Percentiles rank a stretch among this genome's conserved stretches.
phyloP scores from a whole-genome alignment of 306 rosid genomes.

The Adenanthera pavonina region DNA sequence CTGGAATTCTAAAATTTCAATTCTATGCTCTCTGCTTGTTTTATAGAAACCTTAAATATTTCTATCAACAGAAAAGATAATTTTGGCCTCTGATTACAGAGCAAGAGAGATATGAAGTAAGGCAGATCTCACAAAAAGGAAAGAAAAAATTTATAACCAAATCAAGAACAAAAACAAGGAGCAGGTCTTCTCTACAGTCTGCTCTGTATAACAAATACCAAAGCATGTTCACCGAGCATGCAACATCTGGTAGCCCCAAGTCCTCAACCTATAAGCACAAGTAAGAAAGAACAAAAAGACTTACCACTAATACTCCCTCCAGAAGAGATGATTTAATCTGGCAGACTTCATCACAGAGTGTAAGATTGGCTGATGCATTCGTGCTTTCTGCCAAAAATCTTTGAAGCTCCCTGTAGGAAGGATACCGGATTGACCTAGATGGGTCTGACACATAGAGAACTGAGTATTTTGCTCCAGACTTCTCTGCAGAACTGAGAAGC shows the following conservation, averaged over 20 bases:
- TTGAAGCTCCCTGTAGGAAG: constrained; percentile 71
- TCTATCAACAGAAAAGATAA: neutral
- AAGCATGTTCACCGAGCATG: constrained; percentile 18
- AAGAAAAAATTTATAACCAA: neutral
- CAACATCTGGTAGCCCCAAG: constrained; percentile 13
- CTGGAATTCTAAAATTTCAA: neutral
- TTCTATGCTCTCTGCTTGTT: neutral
- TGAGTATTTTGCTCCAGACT: constrained; percentile 80
- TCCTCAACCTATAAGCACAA: constrained; percentile 1
- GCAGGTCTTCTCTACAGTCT: neutral
- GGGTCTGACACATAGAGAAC: constrained; percentile 89
- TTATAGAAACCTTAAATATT: neutral
- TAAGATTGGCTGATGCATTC: constrained; percentile 50
- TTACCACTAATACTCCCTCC: constrained; percentile 90
- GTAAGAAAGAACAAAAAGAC: constrained; percentile 43
- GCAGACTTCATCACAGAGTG: constrained; percentile 80
- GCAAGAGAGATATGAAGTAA: neutral
- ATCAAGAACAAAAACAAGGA: neutral
- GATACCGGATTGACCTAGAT: constrained; percentile 60
- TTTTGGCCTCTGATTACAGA: neutral
- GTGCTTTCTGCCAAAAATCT: constrained; percentile 81
- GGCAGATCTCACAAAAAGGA: neutral
- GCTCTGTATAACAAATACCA: neutral
- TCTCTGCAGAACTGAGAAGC: constrained; percentile 72
- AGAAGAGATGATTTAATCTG: constrained; percentile 88